Conservation (phyloP, 768 basidiomycete genomes). For the Fomitopsis serialis region DNA sequence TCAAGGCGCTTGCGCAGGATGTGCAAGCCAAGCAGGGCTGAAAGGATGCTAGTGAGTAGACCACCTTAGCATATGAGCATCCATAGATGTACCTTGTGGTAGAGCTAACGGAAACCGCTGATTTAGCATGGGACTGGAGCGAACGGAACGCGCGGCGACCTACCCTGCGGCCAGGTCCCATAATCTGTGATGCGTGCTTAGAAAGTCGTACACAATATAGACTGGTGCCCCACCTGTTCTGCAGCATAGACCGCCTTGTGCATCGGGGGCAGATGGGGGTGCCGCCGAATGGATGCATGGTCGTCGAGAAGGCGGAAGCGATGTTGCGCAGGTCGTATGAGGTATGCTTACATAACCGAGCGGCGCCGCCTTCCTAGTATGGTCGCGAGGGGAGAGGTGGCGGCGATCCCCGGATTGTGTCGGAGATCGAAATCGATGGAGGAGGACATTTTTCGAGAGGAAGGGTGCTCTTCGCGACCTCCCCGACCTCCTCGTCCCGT, state of each 20-base stretch:
- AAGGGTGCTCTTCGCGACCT: background rate
- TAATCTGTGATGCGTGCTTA: constrained; percentile 41
- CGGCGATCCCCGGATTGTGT: constrained; percentile 23
- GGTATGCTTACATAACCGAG: background rate
- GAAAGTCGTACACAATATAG: constrained; percentile 1
- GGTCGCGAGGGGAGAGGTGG: background rate
- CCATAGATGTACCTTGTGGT: constrained; percentile 57
- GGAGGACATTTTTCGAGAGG: constrained; percentile 13
- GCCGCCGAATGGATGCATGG: constrained; percentile 71
- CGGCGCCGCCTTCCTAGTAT: background rate
- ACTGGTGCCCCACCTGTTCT: constrained; percentile 57
- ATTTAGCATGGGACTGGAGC: background rate
- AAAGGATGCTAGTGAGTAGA: background rate
- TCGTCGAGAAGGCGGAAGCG: constrained; percentile 3
- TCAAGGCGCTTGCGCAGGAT: constrained; percentile 73
- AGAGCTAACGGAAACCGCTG: constrained; percentile 44
- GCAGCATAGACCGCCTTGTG: constrained; percentile 78
- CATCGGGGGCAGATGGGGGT: constrained; percentile 72
- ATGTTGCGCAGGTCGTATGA: background rate
- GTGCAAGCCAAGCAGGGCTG: constrained; percentile 80
- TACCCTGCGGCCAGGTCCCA: constrained; percentile 89
- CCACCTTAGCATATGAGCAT: background rate
- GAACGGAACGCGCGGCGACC: constrained; percentile 16
- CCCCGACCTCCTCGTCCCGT: constrained; percentile 17
- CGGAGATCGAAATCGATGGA: constrained; percentile 37